Percentiles rank a stretch among this genome's conserved stretches.
Conservation (phyloP, 1,284 basidiomycete genomes). For the Ustilago tritici region DNA sequence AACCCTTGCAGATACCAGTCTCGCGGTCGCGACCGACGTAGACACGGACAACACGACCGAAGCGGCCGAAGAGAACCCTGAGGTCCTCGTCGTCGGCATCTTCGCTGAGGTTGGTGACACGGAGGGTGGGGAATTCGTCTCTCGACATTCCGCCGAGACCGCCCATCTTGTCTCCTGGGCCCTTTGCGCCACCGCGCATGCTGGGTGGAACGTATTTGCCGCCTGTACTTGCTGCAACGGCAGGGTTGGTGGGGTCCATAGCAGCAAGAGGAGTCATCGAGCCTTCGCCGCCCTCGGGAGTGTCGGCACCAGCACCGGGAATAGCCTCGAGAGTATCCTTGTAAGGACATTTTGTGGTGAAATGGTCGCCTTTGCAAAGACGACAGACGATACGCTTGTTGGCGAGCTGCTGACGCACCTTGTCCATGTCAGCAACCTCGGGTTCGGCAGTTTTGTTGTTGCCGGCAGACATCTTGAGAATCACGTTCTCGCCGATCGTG, state of each 20-base stretch:
- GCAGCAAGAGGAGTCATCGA: conserved; percentile 71
- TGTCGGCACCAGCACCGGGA: conserved; percentile 73
- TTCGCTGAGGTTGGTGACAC: conserved; percentile 95
- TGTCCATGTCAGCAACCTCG: conserved; percentile 79
- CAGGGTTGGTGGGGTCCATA: conserved; percentile 65
- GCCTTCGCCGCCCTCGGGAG: conserved; percentile 73
- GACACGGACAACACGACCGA: conserved; percentile 81
- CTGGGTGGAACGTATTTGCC: conserved; percentile 95
- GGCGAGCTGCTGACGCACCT: conserved; percentile 78
- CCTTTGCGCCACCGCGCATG: conserved; percentile 79
- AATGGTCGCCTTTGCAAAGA: conserved; percentile 95
- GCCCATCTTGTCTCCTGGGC: conserved; percentile 83
- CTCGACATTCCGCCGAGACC: conserved; percentile 68
- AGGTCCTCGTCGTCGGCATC: conserved; percentile 96
- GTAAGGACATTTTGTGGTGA: conserved; percentile 98
- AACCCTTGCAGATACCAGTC: conserved; percentile 94
- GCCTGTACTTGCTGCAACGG: conserved; percentile 61
- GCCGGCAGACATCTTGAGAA: conserved; percentile 85
- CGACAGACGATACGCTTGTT: conserved; percentile 90
- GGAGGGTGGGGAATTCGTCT: conserved; percentile 94
- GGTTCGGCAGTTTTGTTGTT: conserved; percentile 73
- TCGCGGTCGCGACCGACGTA: conserved; percentile 96
- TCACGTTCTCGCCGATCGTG: conserved; percentile 91
- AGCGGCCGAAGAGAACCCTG: conserved; percentile 82
- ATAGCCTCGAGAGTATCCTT: conserved; percentile 83